A percentile compares a stretch with the other conserved stretches of the same genome.
Evolutionary conservation across 202 grass and related monocot genomes (phyloP).

Genomic region (Miscanthus sacchariflorus): DNA sequence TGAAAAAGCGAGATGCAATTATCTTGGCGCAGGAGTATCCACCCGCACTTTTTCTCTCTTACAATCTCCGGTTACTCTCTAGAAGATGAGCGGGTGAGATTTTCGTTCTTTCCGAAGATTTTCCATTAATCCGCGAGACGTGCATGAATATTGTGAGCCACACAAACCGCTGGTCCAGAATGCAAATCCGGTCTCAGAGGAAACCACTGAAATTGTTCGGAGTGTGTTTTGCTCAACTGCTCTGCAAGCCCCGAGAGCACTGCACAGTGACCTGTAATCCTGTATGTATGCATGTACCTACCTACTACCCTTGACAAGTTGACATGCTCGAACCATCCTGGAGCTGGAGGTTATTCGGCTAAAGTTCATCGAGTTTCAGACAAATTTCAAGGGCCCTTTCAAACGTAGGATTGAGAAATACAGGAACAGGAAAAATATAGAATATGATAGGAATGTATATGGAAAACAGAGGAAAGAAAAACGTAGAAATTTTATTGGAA

Average conservation of each 20-base stretch:
- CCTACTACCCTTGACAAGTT: no score
- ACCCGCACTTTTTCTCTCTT: constrained; percentile 15
- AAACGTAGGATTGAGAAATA: no score
- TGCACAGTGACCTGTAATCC: neutral
- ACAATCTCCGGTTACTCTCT: constrained; percentile 6
- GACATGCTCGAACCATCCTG: no score
- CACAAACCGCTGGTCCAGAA: neutral
- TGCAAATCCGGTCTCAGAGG: neutral
- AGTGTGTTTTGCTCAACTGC: neutral
- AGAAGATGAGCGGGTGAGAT: neutral
- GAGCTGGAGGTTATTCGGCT: neutral
- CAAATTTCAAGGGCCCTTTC: neutral
- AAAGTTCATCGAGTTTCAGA: neutral
- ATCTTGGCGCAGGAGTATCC: constrained; percentile 32
- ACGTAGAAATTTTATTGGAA: no score
- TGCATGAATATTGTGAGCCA: neutral
- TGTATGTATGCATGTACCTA: no score
- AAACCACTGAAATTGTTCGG: neutral
- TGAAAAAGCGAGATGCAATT: constrained; percentile 12
- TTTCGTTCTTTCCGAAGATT: neutral
- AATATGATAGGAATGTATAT: no score
- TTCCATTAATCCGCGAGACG: neutral
- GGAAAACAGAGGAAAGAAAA: no score
- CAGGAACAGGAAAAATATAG: no score
- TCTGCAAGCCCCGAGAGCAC: neutral